Evolutionary conservation across 1,284 basidiomycete genomes (phyloP), one percentile per base, ranked within the genome.

Genomic region (Apiotrichum akiyoshidainum): DNA sequence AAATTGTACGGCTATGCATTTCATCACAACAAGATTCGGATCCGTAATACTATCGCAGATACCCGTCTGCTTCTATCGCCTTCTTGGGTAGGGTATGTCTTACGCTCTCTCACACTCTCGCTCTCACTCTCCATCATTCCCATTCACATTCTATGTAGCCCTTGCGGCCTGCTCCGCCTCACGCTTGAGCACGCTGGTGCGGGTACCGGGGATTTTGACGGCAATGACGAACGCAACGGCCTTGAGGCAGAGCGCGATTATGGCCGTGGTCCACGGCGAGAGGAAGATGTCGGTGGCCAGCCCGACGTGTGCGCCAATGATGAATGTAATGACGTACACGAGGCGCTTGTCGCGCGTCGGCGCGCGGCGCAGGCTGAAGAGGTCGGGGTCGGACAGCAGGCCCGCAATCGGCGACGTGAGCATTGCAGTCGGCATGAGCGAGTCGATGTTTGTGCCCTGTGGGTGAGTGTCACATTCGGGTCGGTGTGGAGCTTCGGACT

Each of bases 331-430:
- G 31, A 70, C 54, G 59, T 69, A 69, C 1, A 67, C 46, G 39
- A 64, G 41, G 1, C 69, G 64, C 42, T 66, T 53, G 58, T 69
- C 64, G 37, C 69, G 65, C 9, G 31, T 51, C 14, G 26, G 49
- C 40, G 61, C 54, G 16, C 31, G 39, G 6, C 48, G 35, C 5
- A 39, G 19, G 2, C 21, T 35, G 50, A 70, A 66, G 16, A 70
- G 59, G 21, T 57, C 46, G 12, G 66, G 65, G 59, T 70, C 67
- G 21, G 66, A 64, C 45, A 69, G 56, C 21, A 70, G 60, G 21
- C 58, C 59, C 1, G 65, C 67, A 45, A 69, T 68, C 8, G 63
- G 61, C 4, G 66, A 65, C 16, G 69, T 69, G 52, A 67, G 65
- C 54, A 67, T 70, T n/a, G 64, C 67, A 6, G 67, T 67, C 21